Evolutionary conservation across 805 yeast species (phyloP).

Genomic region (Monosporozyma siamensis): DNA sequence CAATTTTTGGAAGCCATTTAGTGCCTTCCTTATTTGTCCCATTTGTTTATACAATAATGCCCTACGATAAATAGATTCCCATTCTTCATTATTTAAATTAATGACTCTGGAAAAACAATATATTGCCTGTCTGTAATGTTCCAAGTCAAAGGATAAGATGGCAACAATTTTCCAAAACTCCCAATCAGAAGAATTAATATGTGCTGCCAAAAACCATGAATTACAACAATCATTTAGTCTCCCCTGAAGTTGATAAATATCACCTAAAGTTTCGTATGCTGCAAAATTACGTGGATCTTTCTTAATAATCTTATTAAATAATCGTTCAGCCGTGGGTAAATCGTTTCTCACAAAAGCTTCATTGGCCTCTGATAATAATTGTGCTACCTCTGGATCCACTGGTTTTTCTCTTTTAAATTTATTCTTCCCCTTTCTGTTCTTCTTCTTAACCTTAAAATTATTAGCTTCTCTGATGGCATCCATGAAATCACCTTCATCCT

Average conservation of each 20-base stretch:
- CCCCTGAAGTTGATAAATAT: constrained; percentile 63
- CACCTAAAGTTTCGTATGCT: constrained; percentile 85
- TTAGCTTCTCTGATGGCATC: constrained; percentile 62
- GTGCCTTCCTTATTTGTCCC: constrained; percentile 59
- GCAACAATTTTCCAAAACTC: constrained; percentile 75
- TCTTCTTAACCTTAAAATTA: constrained; percentile 42
- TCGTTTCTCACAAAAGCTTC: constrained; percentile 67
- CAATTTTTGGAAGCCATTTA: constrained; percentile 60
- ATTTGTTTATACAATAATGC: constrained; percentile 58
- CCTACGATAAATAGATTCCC: constrained; percentile 51
- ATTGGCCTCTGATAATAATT: constrained; percentile 61
- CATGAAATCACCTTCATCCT: constrained; percentile 39
- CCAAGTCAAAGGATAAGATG: constrained; percentile 51
- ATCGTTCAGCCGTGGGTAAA: constrained; percentile 46
- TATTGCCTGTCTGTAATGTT: constrained; percentile 65
- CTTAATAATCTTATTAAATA: constrained; percentile 62
- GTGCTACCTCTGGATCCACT: constrained; percentile 64
- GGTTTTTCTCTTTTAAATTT: constrained; percentile 32
- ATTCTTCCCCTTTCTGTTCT: constrained; percentile 27
- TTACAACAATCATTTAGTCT: constrained; percentile 63
- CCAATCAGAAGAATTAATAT: constrained; percentile 63
- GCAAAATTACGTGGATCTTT: constrained; percentile 68
- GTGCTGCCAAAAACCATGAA: constrained; percentile 77
- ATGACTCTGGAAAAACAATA: constrained; percentile 68
- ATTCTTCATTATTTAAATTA: constrained; percentile 39